Evolutionary conservation across 2,329 filamentous ascomycete species (phyloP), one percentile per base, ranked within the genome.

Genomic region (Cladophialophora psammophila): DNA sequence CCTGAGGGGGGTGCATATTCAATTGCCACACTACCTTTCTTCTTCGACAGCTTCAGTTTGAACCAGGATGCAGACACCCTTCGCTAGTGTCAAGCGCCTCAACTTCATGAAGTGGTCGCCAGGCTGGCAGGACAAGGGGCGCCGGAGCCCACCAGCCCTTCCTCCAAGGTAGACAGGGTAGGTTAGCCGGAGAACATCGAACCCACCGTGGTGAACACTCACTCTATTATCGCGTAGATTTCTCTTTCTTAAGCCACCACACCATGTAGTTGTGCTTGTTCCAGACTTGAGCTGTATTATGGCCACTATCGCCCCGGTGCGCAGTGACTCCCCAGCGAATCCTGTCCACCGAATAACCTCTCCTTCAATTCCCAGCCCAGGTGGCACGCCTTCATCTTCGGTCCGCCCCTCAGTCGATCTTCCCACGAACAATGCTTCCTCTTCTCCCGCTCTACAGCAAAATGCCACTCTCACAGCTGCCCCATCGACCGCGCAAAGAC

Each of bases 361-460:
- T 72, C 85, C 80, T 50, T 89, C 84, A 77, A 87, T 75, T 76
- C 88, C 75, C 76, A 64, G 64, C 45, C 42, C 60, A 12, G 63
- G 54, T 40, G 70, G 63, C 7, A 90, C 90, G 3, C 91, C 92
- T 0, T 90, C 90, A 6, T 91, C 90, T 45, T 95, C 93, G 38
- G 85, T 87, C 42, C 91, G 92, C 12, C 89, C 91, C 4, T 94
- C 91, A 40, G 83, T 91, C 77, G 91, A 94, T 72, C 80, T 81
- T 64, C 80, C 84, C 38, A 87, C 68, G 77, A 69, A 74, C 80
- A 77, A 65, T 85, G 82, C 76, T 26, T 38, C 58, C 13, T 60
- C 60, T 36, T 78, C 60, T 75, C 77, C 10, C 63, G n/a, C 34
- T 10, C 38, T 54, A 36, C 78, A 48, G 79, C 79, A 38, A 78